phyloP scores from a whole-genome alignment of 495 filamentous ascomycete species.

The Hypoxylon lenormandii region DNA sequence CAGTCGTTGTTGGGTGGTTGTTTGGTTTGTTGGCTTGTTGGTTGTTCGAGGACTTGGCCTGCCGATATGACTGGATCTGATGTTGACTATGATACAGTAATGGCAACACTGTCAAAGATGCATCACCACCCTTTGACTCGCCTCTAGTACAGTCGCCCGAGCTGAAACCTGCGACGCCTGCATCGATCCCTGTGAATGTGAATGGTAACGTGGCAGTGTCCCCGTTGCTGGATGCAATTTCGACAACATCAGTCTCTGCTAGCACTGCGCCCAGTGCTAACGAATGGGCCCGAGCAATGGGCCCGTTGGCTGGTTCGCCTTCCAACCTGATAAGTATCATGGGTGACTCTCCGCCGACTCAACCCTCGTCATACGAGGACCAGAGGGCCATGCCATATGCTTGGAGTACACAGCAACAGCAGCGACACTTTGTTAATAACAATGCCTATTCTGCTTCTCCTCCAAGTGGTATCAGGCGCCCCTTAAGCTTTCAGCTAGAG shows the following conservation, averaged over 20 bases:
- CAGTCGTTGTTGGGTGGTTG: conserved; percentile 2
- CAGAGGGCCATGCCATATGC: conserved; percentile 56
- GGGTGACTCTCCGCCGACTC: conserved; percentile 66
- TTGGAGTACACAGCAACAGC: conserved; percentile 55
- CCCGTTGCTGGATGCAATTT: conserved; percentile 60
- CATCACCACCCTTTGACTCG: conserved; percentile 56
- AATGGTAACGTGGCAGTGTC: conserved; percentile 55
- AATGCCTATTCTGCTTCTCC: conserved; percentile 63
- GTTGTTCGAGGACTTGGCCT: not conserved
- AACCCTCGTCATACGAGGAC: conserved; percentile 68
- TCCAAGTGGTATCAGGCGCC: conserved; percentile 58
- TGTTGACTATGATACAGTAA: conserved; percentile 48
- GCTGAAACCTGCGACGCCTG: conserved; percentile 54
- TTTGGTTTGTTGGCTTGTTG: conserved; percentile 4
- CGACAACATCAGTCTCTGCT: conserved; percentile 60
- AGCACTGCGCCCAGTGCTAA: conserved; percentile 62
- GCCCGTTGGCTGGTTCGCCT: conserved; percentile 65
- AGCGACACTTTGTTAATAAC: conserved; percentile 53
- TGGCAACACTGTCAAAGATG: conserved; percentile 49
- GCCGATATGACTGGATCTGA: conserved; percentile 19
- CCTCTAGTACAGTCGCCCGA: conserved; percentile 56
- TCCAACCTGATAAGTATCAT: conserved; percentile 66
- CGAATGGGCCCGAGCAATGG: conserved; percentile 65
- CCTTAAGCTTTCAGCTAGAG: conserved; percentile 66
- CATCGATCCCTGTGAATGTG: conserved; percentile 51